Evolutionary conservation across 805 yeast species (phyloP).

Genomic region (Zygoascus biomembranicola): DNA sequence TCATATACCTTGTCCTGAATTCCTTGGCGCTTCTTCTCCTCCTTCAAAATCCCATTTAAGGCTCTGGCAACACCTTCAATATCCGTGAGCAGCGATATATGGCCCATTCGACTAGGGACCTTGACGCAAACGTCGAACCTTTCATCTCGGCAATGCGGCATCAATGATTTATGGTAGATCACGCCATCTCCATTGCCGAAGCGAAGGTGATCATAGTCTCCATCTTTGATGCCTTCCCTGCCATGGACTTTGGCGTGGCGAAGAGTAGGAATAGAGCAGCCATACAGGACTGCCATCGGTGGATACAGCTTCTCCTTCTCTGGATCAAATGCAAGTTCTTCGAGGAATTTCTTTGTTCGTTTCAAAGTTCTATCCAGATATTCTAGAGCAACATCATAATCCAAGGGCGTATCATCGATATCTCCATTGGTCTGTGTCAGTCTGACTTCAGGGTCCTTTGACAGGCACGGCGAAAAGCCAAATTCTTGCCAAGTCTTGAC

Average conservation of each 20-base stretch:
- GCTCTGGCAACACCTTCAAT: conserved; percentile 65
- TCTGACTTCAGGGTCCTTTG: conserved; percentile 19
- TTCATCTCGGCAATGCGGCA: conserved; percentile 63
- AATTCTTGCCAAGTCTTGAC: conserved; percentile 73
- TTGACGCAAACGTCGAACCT: conserved; percentile 58
- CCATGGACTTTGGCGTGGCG: conserved; percentile 66
- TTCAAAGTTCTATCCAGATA: conserved; percentile 57
- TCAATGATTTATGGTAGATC: conserved; percentile 69
- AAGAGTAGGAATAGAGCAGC: conserved; percentile 76
- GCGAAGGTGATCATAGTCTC: conserved; percentile 65
- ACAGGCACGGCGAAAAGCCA: conserved; percentile 66
- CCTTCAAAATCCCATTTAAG: conserved; percentile 50
- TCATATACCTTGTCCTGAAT: background rate
- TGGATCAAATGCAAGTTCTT: conserved; percentile 47
- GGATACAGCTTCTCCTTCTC: conserved; percentile 50
- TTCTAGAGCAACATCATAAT: conserved; percentile 45
- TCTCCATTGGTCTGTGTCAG: conserved; percentile 4
- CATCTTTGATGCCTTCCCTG: conserved; percentile 53
- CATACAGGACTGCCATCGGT: conserved; percentile 75
- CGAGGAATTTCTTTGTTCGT: conserved; percentile 49
- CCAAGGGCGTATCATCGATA: conserved; percentile 5
- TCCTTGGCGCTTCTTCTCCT: conserved; percentile 3
- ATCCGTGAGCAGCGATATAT: conserved; percentile 73
- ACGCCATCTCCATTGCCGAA: conserved; percentile 96
- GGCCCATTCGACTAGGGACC: conserved; percentile 59